Base-by-base conservation (phyloP, 1,284 basidiomycete species). In the Sporisorium scitamineum region DNA sequence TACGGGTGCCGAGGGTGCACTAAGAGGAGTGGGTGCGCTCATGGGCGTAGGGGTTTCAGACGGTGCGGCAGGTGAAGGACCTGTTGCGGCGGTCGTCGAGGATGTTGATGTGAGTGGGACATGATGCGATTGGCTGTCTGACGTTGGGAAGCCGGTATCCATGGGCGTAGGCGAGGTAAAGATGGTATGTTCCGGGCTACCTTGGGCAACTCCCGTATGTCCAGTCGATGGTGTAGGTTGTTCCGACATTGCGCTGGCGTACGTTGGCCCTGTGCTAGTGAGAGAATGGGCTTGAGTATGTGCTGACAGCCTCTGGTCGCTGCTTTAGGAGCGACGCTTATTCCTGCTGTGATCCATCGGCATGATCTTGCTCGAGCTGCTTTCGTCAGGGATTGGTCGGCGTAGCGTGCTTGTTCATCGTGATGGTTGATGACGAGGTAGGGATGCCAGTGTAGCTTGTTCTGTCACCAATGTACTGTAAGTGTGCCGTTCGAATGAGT, bases 21-120 rank as follows among this genome's bases (percentile, higher is more conserved):
- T 58, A 20, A 73, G 61, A n/a, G 72, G 72, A 20, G 67, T 67
- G 5, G 72, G 72, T 0, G 60, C 63, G 48, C 72, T 75, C 62
- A 66, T 67, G 2, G 72, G 66, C 5, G 72, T 66, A 11, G 32
- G 51, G 11, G 59, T 44, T 7, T 54, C 69, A 27, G 62, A 65
- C 4, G 62, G 58, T 3, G 31, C 54, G 2, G 69, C 45, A 31
- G 59, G 20, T n/a, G 69, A 54, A 37, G 62, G 69, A 8, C 62
- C 63, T 18, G 34, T 11, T 11, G 54, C 26, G 41, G 42, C 27
- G 22, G 54, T n/a, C 22, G n/a, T 29, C n/a, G 34, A 20, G 1
- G 58, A n/a, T 9, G 47, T 18, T 2, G 50, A 9, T 3, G 59
- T 16, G n/a, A 13, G 29, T 14, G 29, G 16, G 32, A 22, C 39